phyloP scores from a whole-genome alignment of 2,329 filamentous ascomycete species.

The Ophiocordyceps unilateralis region DNA sequence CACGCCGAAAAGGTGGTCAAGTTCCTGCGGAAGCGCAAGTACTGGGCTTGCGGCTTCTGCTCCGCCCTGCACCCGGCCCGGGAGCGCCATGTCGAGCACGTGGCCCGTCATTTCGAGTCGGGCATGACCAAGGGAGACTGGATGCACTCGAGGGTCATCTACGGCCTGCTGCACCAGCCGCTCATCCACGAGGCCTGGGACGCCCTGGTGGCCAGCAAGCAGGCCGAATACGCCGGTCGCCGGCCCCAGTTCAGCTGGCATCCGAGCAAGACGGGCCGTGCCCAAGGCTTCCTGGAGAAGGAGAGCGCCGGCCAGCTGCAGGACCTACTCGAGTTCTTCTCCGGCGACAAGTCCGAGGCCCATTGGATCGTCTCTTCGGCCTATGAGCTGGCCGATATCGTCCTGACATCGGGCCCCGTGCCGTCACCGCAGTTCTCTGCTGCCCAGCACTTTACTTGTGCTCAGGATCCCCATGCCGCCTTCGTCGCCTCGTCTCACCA shows the following conservation, averaged over 20 bases:
- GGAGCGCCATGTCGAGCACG: constrained; percentile 51
- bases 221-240: constrained; percentile 33
- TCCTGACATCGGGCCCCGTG: constrained; percentile 17
- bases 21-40: constrained; percentile 45
- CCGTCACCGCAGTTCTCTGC: constrained; percentile 14
- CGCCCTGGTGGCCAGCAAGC: constrained; percentile 31
- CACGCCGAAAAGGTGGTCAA: constrained; percentile 47
- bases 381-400: constrained; percentile 35
- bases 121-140: constrained; percentile 47
- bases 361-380: constrained; percentile 39
- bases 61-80: constrained; percentile 43
- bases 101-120: constrained; percentile 48
- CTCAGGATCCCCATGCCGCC: constrained; percentile 13
- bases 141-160: constrained; percentile 53
- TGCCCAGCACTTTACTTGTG: constrained; percentile 7
- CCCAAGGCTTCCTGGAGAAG: constrained; percentile 41
- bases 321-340: constrained; percentile 49
- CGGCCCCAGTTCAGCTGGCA: constrained; percentile 48
- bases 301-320: constrained; percentile 46
- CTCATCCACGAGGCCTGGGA: constrained; percentile 46
- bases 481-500: constrained; percentile 15
- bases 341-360: constrained; percentile 36
- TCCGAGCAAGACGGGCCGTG: constrained; percentile 34
- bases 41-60: constrained; percentile 55
- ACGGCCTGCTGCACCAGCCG: constrained; percentile 49